Conservation (phyloP, 2,329 filamentous ascomycete species). For the Blastomyces emzantsi region DNA sequence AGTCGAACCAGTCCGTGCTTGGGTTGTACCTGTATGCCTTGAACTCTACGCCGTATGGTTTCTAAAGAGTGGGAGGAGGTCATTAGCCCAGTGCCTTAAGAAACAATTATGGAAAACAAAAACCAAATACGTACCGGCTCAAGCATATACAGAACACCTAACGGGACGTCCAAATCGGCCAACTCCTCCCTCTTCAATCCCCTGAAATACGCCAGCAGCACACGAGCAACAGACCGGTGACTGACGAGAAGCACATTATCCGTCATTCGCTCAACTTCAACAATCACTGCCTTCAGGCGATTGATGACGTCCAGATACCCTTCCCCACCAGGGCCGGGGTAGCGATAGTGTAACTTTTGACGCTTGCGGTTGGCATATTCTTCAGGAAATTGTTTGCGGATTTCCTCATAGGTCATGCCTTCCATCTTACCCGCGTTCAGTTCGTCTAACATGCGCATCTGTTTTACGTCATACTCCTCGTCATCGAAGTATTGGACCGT, state of each 20-base stretch:
- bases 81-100: not conserved
- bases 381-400: conserved; percentile 64
- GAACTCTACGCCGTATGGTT: conserved; percentile 96
- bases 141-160: conserved; percentile 89
- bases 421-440: conserved; percentile 90
- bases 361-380: conserved; percentile 71
- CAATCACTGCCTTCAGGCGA: conserved; percentile 86
- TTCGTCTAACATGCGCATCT: conserved; percentile 97
- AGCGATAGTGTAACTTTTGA: conserved; percentile 94
- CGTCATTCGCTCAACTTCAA: conserved; percentile 93
- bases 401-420: conserved; percentile 88
- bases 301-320: conserved; percentile 97
- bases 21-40: conserved; percentile 90
- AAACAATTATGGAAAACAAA: not conserved
- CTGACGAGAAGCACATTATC: conserved; percentile 90
- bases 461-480: conserved; percentile 92
- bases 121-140: conserved; percentile 52
- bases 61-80: conserved; percentile 32
- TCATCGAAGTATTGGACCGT: conserved; percentile 89
- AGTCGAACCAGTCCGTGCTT: conserved; percentile 67
- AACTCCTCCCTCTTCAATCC: conserved; percentile 85
- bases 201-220: conserved; percentile 94
- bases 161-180: conserved; percentile 83
- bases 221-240: conserved; percentile 83
- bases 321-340: conserved; percentile 90